Percentiles rank a stretch among this genome's conserved stretches.
phyloP scores from a whole-genome alignment of 1,284 basidiomycete species.

The Cryptococcus floricola region DNA sequence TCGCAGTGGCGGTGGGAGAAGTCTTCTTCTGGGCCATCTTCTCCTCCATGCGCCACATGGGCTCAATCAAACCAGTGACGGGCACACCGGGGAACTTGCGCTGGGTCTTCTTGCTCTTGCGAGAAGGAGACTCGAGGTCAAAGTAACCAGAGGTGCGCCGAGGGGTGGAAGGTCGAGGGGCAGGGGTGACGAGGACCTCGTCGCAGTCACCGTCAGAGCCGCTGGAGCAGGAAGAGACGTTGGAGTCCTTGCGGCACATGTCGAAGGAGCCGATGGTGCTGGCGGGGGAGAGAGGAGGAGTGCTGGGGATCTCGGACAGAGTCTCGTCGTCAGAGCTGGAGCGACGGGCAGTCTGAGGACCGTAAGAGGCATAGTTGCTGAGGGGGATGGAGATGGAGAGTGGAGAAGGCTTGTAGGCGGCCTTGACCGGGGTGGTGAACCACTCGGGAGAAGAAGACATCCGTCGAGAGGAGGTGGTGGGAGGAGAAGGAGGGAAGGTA shows the following conservation, averaged over 20 bases:
- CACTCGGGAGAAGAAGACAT: constrained; percentile 19
- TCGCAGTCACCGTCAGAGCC: constrained; percentile 11
- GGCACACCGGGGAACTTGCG: constrained; percentile 13
- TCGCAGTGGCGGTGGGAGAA: not conserved
- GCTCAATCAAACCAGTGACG: constrained; percentile 20
- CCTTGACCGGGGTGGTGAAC: constrained; percentile 16
- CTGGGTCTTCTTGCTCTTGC: constrained; percentile 8
- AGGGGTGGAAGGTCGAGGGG: constrained; percentile 5
- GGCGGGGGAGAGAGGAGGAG: constrained; percentile 15
- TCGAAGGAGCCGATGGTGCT: constrained; percentile 8
- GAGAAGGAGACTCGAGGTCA: constrained; percentile 6
- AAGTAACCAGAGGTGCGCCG: constrained; percentile 12
- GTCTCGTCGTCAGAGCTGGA: constrained; percentile 1
- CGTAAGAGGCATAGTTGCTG: constrained; percentile 1
- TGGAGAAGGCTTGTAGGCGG: constrained; percentile 14
- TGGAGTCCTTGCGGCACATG: constrained; percentile 8
- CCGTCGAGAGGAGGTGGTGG: constrained; percentile 11
- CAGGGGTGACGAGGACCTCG: constrained; percentile 12
- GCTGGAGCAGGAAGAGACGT: constrained; percentile 3
- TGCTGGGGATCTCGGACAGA: constrained; percentile 8
- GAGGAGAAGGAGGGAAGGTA: constrained; percentile 22
- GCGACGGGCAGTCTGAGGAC: not conserved
- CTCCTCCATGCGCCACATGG: constrained; percentile 19
- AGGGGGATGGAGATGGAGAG: constrained; percentile 8
- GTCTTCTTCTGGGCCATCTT: constrained; percentile 1